A percentile compares a stretch with the other conserved stretches of the same genome.
These are phyloP conservation scores for Cyberlindnera euphorbiae DNA, from an alignment of 805 yeast species.

Conservation along the genomic window DNA sequence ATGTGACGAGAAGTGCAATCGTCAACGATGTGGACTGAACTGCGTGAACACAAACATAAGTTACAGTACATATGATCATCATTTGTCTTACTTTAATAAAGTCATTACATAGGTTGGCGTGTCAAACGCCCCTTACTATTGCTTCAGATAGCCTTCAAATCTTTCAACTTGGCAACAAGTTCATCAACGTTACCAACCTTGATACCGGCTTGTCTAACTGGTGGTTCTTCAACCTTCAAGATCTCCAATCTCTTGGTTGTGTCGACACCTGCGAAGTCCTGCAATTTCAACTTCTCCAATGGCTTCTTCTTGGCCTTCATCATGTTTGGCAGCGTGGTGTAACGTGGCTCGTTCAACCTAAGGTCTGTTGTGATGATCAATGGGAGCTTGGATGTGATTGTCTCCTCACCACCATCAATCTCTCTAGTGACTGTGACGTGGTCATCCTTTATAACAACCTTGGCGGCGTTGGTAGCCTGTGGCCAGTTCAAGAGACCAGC, in stretches of 20 bases:
- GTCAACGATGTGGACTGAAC: too few relatives aligned
- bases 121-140: too few relatives aligned
- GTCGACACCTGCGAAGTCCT: conserved; percentile 59
- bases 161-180: conserved; percentile 72
- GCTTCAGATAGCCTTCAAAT: conserved; percentile 29
- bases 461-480: conserved; percentile 92
- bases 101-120: too few relatives aligned
- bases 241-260: conserved; percentile 59
- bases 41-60: too few relatives aligned
- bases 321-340: conserved; percentile 91
- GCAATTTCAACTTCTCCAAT: conserved; percentile 56
- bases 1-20: too few relatives aligned
- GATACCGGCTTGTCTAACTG: conserved; percentile 74
- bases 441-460: conserved; percentile 59
- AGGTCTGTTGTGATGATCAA: conserved; percentile 87
- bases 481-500: conserved; percentile 95
- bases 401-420: conserved; percentile 92
- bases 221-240: conserved; percentile 79
- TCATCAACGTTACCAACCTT: conserved; percentile 81
- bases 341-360: conserved; percentile 91
- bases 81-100: too few relatives aligned
- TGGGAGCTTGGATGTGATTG: conserved; percentile 73
- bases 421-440: conserved; percentile 77
- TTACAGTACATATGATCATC: too few relatives aligned
- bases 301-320: conserved; percentile 99